Conservation (phyloP, 352 stramenopile genomes). For the Thalassiosira gravida region DNA sequence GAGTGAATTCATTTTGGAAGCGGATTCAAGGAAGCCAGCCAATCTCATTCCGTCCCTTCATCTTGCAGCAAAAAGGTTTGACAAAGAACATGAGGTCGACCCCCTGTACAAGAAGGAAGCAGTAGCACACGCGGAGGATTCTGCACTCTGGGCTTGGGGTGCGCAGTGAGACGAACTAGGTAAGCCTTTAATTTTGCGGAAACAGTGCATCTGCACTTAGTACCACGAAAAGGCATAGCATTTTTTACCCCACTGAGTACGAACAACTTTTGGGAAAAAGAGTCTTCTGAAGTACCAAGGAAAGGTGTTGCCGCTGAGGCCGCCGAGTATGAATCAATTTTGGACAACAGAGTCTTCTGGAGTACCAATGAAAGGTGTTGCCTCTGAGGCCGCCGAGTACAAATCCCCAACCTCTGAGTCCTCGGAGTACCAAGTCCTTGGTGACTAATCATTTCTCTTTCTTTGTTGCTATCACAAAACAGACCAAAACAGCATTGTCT, state of each 20-base stretch:
- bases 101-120: too few species aligned
- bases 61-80: not conserved
- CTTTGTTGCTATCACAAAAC: not conserved
- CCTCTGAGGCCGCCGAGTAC: not conserved
- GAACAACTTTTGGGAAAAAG: not conserved
- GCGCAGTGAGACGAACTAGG: not conserved
- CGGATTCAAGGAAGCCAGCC: not conserved
- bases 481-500: too few species aligned
- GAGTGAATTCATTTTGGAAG: not conserved
- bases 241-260: not conserved
- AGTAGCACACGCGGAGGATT: too few species aligned
- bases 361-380: not conserved
- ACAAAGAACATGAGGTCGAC: not conserved
- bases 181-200: not conserved
- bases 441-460: not conserved
- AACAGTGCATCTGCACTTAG: not conserved
- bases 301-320: too few species aligned
- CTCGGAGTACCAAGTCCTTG: not conserved
- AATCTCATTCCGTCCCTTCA: not conserved
- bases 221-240: not conserved
- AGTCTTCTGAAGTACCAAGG: not conserved
- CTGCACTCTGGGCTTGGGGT: too few species aligned
- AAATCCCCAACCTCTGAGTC: not conserved
- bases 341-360: not conserved
- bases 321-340: not conserved